Evolutionary conservation across 169 alveolate species (phyloP).

Genomic region (Plasmodium falciparum): DNA sequence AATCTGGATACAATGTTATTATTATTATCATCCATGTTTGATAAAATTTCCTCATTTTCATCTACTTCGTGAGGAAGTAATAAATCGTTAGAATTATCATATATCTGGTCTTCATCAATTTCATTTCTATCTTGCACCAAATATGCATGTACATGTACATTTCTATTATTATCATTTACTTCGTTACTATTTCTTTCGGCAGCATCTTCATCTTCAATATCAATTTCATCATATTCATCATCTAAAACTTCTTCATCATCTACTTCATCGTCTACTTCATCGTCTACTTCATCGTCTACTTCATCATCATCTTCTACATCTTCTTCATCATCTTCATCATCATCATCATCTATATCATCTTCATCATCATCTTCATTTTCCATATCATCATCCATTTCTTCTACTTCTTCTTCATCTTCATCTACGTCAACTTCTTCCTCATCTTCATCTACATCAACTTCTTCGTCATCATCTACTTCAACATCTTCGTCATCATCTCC

Average conservation of each 20-base stretch:
- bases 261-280: slow-evolving; percentile 60
- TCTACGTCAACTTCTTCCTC: slow-evolving; percentile 2
- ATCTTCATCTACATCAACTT: slow-evolving; percentile 4
- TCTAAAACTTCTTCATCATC: slow-evolving; percentile 70
- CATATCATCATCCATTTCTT: slow-evolving; percentile 7
- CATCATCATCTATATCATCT: slow-evolving; percentile 78
- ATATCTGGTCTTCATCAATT: slow-evolving; percentile 78
- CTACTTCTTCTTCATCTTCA: slow-evolving; percentile 13
- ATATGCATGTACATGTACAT: slow-evolving; percentile 80
- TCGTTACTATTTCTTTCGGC: slow-evolving; percentile 46
- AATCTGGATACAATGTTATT: slow-evolving; percentile 59
- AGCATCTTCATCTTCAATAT: slow-evolving; percentile 35
- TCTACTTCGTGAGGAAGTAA: slow-evolving; percentile 87
- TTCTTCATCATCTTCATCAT: slow-evolving; percentile 73
- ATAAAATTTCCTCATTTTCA: slow-evolving; percentile 79
- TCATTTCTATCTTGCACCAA: slow-evolving; percentile 79
- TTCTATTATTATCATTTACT: slow-evolving; percentile 70
- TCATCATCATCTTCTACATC: slow-evolving; percentile 76
- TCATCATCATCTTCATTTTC: slow-evolving; percentile 55
- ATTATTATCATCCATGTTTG: slow-evolving; percentile 24
- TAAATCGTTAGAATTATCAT: slow-evolving; percentile 77
- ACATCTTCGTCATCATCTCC: slow-evolving; percentile 6
- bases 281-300: slow-evolving; percentile 79
- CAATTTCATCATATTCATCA: slow-evolving; percentile 75
- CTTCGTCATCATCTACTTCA: slow-evolving; percentile 17